Conservation (phyloP, 2,329 filamentous ascomycete genomes). For the Meredithiella fracta region DNA sequence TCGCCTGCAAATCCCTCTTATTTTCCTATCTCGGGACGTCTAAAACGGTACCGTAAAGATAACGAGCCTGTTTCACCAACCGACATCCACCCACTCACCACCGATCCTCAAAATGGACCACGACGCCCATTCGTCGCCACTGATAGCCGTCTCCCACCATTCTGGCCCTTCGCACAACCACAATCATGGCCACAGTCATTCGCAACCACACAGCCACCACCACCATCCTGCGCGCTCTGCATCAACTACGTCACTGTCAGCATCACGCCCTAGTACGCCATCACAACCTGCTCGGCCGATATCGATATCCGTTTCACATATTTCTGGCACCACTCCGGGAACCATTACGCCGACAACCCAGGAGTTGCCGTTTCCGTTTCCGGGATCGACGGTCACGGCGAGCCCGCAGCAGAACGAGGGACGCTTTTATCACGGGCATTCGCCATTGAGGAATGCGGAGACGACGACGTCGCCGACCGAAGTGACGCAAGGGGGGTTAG, state of each 20-base stretch:
- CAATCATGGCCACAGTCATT: slow-evolving; percentile 16
- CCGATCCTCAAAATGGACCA: slow-evolving; percentile 6
- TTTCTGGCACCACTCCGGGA: background rate
- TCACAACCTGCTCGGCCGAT: slow-evolving; percentile 3
- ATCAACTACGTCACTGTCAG: background rate
- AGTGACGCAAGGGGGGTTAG: background rate
- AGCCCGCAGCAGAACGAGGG: background rate
- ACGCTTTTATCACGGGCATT: slow-evolving; percentile 4
- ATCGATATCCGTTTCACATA: slow-evolving; percentile 3
- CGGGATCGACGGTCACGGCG: background rate
- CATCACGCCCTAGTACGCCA: background rate
- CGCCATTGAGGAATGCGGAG: background rate
- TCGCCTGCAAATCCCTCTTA: background rate
- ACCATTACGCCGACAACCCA: background rate
- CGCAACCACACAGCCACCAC: slow-evolving; percentile 1
- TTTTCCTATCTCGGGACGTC: background rate
- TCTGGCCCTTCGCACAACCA: slow-evolving; percentile 26
- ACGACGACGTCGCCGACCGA: slow-evolving; percentile 1
- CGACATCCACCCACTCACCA: background rate
- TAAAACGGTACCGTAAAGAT: too few relatives aligned
- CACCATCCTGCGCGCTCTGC: background rate
- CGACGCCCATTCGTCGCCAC: slow-evolving; percentile 5
- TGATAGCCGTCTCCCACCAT: slow-evolving; percentile 19
- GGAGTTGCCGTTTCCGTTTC: slow-evolving; percentile 6
- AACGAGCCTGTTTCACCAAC: background rate